Evolutionary conservation across 2,329 filamentous ascomycete species (phyloP).

Genomic region (Exophiala bonariae): DNA sequence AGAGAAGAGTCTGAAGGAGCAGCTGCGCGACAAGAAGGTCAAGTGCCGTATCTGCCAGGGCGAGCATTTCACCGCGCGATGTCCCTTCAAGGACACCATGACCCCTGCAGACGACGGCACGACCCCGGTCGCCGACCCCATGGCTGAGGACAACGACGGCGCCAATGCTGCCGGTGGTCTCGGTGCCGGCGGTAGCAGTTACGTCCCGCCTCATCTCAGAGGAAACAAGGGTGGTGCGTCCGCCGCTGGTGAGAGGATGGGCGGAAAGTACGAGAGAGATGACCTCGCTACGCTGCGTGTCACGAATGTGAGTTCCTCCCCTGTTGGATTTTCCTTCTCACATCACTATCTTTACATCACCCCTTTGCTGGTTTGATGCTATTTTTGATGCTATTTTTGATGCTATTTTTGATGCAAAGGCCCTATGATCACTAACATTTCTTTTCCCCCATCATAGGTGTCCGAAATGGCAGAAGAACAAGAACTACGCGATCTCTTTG

Average conservation of each 20-base stretch:
- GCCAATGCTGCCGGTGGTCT: conserved; percentile 54
- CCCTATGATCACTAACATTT: conserved; percentile 30
- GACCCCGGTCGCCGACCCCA: conserved; percentile 32
- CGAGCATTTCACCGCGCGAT: conserved; percentile 98
- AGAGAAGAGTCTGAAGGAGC: conserved; percentile 65
- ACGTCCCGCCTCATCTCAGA: conserved; percentile 91
- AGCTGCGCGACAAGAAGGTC: conserved; percentile 97
- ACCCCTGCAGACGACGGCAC: conserved; percentile 60
- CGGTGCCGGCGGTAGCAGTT: conserved; percentile 69
- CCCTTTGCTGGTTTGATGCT: too few species aligned
- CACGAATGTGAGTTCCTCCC: conserved; percentile 75
- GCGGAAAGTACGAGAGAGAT: conserved; percentile 92
- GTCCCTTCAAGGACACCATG: conserved; percentile 99
- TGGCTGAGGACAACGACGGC: conserved; percentile 47
- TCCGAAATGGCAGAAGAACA: conserved; percentile 96
- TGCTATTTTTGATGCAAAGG: neutral
- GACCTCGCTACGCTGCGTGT: conserved; percentile 95
- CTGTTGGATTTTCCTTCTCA: neutral
- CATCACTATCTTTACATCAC: conserved; percentile 2
- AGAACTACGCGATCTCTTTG: conserved; percentile 96
- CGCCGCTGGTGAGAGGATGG: conserved; percentile 76
- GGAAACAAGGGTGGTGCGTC: conserved; percentile 59
- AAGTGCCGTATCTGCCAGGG: conserved; percentile 99
- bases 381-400: conserved; percentile 2
- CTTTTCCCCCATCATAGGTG: conserved; percentile 56